Conservation (phyloP, 1,284 basidiomycete species). For the Ganoderma boninense region DNA sequence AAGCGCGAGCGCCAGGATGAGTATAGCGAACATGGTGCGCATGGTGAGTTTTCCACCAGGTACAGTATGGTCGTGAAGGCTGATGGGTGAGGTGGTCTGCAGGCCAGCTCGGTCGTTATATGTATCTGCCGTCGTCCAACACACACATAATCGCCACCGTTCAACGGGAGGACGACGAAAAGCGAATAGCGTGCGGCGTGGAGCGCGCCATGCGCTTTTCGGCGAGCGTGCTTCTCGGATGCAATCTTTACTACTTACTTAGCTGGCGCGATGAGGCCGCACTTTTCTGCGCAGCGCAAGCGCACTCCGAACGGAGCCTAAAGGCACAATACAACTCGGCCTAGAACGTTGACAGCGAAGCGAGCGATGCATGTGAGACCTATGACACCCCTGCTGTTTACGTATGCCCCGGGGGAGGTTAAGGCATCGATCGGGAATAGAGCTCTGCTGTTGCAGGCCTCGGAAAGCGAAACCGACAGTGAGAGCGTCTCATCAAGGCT, state of each 20-base stretch:
- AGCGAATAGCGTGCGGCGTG: not conserved
- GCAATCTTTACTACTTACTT: not conserved
- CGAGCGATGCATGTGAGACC: not conserved
- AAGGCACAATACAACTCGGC: not conserved
- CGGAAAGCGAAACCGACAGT: not conserved
- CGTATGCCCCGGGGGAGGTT: not conserved
- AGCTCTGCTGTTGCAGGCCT: not conserved
- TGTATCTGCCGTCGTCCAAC: not conserved
- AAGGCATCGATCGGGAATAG: not conserved
- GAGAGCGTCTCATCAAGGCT: not conserved
- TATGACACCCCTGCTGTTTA: not conserved
- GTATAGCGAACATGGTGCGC: not conserved
- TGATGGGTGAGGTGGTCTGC: not conserved
- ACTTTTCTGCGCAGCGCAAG: not conserved
- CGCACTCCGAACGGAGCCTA: slow-evolving; percentile 1
- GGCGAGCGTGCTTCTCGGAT: slow-evolving; percentile 3
- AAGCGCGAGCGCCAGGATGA: not conserved
- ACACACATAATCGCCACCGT: not conserved
- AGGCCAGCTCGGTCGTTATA: not conserved
- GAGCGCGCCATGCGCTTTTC: not conserved
- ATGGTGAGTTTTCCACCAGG: not conserved
- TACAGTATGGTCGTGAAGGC: not conserved
- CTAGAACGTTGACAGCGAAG: not conserved
- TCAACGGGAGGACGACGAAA: not conserved
- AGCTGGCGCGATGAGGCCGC: not conserved